Evolutionary conservation across 805 yeast genomes (phyloP), one percentile per base, ranked within the genome.

Genomic region (Starmerella lactis-condensi): DNA sequence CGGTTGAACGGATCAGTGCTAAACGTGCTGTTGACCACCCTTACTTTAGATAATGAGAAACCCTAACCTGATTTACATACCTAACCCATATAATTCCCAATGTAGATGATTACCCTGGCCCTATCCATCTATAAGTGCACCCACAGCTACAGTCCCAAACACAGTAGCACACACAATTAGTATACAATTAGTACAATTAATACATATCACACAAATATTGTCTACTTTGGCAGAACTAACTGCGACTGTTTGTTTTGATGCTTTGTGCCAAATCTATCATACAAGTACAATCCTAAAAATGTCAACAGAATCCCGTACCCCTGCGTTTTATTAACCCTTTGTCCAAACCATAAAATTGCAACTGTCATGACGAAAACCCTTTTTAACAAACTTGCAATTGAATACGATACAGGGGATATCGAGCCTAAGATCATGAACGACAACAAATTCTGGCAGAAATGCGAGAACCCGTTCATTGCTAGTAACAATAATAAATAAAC

Each of bases 1-100:
- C 98, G 14, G 82, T 92, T 31, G 69, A 74, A 40, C 65, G 98
- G 53, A 77, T 89, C 45, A 75, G 92, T 47, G 98, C 98, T 33
- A 83, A 82, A 57, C 66, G 94, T 41, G 95, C 96, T 2, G 64
- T 83, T 37, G 50, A 66, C 42, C 96, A 85, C 56, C 91, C 93
- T 8, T 89, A 81, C 53, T 81, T 79, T 28, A 31, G 37, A 26
- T 43, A 32, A 33, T 9, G 7, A 12, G 13, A 12, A 29, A 20
- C 4, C 18, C 9, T 17, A 18, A 7, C 12, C 33, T 20, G 16
- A 4, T 14, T 23, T 6, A n/a, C 19, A 18, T 7, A 17, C 6
- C 6, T 22, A 16, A 7, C 6, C 15, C 11, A 7, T 14, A 8
- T 6, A 23, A 13, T 10, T 8, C 7, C 10, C 15, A 29, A 12